These are phyloP conservation scores for Vickermania ingenoplastis DNA, from an alignment of 208 protist genomes.

Conservation along the genomic window DNA sequence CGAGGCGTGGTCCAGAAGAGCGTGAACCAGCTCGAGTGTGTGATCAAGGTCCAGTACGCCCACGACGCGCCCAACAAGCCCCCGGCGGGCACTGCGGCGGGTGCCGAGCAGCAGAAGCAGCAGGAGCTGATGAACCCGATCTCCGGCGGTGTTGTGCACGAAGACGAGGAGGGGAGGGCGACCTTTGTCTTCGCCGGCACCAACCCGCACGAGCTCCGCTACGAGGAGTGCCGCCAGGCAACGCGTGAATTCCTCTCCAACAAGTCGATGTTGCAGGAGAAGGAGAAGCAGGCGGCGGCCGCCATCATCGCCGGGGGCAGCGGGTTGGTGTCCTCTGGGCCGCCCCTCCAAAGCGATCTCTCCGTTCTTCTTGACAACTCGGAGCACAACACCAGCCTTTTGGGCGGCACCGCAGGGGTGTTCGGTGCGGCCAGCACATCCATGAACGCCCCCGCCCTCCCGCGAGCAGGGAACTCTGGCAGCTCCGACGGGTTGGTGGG, in stretches of 20 bases:
- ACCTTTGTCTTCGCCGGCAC: slow-evolving; percentile 25
- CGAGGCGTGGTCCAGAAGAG: slow-evolving; percentile 25
- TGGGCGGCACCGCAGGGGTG: not conserved
- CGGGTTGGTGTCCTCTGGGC: not conserved
- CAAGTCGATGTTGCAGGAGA: slow-evolving; percentile 4
- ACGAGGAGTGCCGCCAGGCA: slow-evolving; percentile 16
- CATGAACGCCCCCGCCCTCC: not conserved
- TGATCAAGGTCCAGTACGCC: slow-evolving; percentile 15
- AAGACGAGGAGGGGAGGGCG: not conserved
- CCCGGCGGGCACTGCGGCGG: not conserved
- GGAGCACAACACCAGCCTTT: not conserved
- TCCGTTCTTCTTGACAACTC: not conserved
- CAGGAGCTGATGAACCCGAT: not conserved
- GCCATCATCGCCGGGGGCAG: not conserved
- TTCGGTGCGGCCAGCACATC: not conserved
- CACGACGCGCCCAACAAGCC: not conserved
- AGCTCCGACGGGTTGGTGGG: not conserved
- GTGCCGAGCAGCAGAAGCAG: not conserved
- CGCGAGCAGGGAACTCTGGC: not conserved
- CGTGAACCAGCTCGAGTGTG: slow-evolving; percentile 29
- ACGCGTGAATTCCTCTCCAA: slow-evolving; percentile 7
- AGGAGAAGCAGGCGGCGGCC: not conserved
- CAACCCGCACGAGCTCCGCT: slow-evolving; percentile 51
- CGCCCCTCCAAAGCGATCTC: not conserved
- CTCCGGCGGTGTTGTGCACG: not conserved